Conservation (phyloP, 345 rosid species). For the Sonneratia caseolaris region DNA sequence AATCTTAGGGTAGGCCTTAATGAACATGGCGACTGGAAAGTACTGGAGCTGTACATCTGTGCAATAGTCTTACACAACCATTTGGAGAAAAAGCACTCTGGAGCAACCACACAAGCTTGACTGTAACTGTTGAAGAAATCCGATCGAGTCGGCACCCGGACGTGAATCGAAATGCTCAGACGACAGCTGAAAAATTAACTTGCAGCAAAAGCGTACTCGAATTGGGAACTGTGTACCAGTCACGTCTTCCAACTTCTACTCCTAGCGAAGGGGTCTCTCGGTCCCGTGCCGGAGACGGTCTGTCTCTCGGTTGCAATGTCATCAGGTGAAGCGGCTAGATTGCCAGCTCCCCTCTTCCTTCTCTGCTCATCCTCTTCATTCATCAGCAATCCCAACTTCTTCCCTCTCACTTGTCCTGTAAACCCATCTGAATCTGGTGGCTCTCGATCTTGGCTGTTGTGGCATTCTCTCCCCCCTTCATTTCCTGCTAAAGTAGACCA, state of each 20-base stretch:
- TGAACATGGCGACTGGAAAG: background rate
- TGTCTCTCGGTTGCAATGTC: constrained; percentile 20
- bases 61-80: background rate
- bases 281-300: constrained; percentile 18
- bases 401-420: background rate
- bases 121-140: background rate
- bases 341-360: constrained; percentile 11
- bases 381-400: constrained; percentile 1
- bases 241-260: constrained; percentile 44
- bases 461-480: constrained; percentile 7
- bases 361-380: constrained; percentile 7
- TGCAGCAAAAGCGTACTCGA: background rate
- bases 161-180: background rate
- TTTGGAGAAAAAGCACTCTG: background rate
- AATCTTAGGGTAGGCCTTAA: no score
- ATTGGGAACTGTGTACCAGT: background rate
- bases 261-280: constrained; percentile 19
- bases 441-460: background rate
- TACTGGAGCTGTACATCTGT: background rate
- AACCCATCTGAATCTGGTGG: background rate
- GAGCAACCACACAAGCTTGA: background rate
- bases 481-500: constrained; percentile 14
- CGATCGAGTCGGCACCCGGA: no score
- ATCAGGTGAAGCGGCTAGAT: constrained; percentile 17
- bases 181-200: background rate